Percentiles rank a stretch among this genome's conserved stretches.
phyloP scores from a whole-genome alignment of 345 rosid species.

The Syzygium jambos region DNA sequence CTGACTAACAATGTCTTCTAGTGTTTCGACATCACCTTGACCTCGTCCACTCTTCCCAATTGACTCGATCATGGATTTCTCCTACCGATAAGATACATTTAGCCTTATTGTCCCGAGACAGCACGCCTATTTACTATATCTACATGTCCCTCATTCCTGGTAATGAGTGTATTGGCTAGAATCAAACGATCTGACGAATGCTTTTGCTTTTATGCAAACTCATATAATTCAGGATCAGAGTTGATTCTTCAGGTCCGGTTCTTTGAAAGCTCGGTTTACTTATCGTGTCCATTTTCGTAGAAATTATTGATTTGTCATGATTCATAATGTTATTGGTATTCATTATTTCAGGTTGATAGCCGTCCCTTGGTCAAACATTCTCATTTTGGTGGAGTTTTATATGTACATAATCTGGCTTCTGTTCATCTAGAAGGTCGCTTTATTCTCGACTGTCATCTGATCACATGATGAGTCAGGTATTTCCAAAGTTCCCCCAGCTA shows the following conservation, averaged over 20 bases:
- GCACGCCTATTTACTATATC: background rate
- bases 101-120: background rate
- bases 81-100: background rate
- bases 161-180: background rate
- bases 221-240: background rate
- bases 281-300: background rate
- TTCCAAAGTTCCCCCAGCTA: background rate
- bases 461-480: background rate
- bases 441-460: background rate
- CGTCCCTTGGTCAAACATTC: background rate
- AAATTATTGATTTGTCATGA: background rate
- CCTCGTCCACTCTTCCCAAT: background rate
- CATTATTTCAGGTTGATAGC: background rate
- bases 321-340: background rate
- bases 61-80: background rate
- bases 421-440: background rate
- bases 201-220: background rate
- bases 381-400: background rate
- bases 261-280: background rate
- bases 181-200: background rate
- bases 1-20: background rate
- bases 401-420: background rate
- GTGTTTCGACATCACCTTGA: background rate
- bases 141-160: background rate
- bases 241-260: background rate